Evolutionary conservation across 2,329 filamentous ascomycete genomes (phyloP).

Genomic region (Rhinocladiella similis): DNA sequence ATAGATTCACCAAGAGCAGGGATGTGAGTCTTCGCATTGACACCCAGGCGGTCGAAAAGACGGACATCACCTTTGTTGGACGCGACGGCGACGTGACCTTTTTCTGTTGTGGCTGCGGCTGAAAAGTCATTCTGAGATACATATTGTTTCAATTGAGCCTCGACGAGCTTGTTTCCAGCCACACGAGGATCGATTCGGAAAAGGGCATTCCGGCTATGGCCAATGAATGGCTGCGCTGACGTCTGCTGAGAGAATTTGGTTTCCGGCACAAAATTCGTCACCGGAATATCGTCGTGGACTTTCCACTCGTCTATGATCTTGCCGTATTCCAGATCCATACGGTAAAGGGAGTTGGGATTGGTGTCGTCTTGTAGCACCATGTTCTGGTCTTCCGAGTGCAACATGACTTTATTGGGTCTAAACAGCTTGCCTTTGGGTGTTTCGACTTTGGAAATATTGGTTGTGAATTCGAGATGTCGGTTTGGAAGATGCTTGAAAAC

Average conservation of each 20-base stretch:
- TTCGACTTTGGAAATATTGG: constrained; percentile 93
- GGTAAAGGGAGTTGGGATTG: constrained; percentile 88
- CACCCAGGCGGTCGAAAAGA: constrained; percentile 91
- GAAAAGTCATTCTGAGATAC: constrained; percentile 97
- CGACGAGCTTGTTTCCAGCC: constrained; percentile 87
- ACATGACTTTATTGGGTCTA: constrained; percentile 94
- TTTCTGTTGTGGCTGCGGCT: constrained; percentile 87
- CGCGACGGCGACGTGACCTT: constrained; percentile 94
- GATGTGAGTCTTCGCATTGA: constrained; percentile 96
- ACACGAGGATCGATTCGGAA: constrained; percentile 93
- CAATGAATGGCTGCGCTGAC: constrained; percentile 89
- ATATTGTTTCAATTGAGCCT: constrained; percentile 92
- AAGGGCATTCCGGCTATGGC: constrained; percentile 86
- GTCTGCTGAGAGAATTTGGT: constrained; percentile 99
- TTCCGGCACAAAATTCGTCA: constrained; percentile 88
- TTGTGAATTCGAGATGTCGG: constrained; percentile 92
- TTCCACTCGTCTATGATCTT: constrained; percentile 99
- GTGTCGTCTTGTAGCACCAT: constrained; percentile 81
- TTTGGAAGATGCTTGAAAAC: constrained; percentile 96
- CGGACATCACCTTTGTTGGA: constrained; percentile 98
- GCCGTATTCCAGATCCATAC: constrained; percentile 96
- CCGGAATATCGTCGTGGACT: constrained; percentile 91
- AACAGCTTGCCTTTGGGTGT: constrained; percentile 85
- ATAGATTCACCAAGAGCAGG: constrained; percentile 94
- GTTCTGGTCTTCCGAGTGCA: constrained; percentile 85